phyloP scores from a whole-genome alignment of 176 grass and related monocot species.

The Eragrostis nindensis region DNA sequence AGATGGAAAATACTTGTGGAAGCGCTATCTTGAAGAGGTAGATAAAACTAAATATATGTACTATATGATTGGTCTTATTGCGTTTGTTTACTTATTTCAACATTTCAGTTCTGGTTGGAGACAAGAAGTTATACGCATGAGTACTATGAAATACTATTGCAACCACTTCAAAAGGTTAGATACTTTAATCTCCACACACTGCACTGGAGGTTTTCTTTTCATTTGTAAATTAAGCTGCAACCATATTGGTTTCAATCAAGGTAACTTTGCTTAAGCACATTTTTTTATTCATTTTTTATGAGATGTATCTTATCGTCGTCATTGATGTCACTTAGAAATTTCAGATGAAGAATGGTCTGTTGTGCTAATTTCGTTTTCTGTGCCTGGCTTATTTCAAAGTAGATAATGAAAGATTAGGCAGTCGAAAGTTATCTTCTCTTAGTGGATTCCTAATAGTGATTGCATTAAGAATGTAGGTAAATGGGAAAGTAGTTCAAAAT shows the following conservation, averaged over 20 bases:
- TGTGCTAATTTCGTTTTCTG: neutral
- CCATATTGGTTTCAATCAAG: neutral
- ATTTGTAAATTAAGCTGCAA: neutral
- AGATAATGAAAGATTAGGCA: neutral
- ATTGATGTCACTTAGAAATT: neutral
- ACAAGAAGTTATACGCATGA: constrained; percentile 7
- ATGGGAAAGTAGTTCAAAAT: too few species aligned
- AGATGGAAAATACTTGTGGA: neutral
- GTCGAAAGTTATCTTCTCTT: too few species aligned
- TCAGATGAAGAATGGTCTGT: neutral
- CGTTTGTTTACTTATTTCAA: constrained; percentile 8
- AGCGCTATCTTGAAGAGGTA: constrained; percentile 19
- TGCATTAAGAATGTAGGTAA: neutral
- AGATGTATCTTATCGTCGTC: too few species aligned
- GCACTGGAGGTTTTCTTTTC: neutral
- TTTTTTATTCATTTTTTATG: neutral
- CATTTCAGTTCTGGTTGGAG: constrained; percentile 19
- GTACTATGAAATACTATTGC: neutral
- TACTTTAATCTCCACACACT: neutral
- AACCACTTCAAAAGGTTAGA: constrained; percentile 25
- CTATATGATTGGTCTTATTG: neutral
- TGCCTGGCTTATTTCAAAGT: neutral
- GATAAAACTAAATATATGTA: neutral
- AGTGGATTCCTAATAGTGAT: too few species aligned
- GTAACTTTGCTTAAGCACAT: neutral